A percentile compares a stretch with the other conserved stretches of the same genome.
Conservation (phyloP, 2,329 filamentous ascomycete genomes). For the Daldinia sp. region DNA sequence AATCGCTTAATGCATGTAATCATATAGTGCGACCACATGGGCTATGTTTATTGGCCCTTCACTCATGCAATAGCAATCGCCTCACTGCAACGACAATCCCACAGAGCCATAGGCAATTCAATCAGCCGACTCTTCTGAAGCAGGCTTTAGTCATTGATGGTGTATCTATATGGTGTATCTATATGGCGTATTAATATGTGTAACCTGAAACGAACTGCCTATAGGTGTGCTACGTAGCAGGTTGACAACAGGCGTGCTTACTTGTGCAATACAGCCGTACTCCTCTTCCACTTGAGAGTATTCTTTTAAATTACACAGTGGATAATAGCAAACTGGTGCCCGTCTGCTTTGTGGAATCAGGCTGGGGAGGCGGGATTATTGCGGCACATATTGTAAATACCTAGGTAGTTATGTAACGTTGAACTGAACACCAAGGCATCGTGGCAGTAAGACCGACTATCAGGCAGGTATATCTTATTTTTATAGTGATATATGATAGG, state of each 20-base stretch:
- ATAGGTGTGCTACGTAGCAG: neutral
- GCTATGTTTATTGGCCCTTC: constrained; percentile 18
- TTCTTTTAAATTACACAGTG: neutral
- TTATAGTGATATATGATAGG: neutral
- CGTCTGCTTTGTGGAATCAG: neutral
- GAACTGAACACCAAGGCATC: neutral
- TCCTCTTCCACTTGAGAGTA: neutral
- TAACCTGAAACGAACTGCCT: neutral
- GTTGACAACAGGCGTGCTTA: neutral
- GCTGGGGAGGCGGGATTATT: neutral
- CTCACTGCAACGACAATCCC: constrained; percentile 16
- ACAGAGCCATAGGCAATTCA: constrained; percentile 6
- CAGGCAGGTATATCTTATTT: neutral
- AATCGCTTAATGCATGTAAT: constrained; percentile 15
- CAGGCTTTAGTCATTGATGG: neutral
- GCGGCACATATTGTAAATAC: neutral
- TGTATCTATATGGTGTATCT: neutral
- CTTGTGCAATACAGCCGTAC: neutral
- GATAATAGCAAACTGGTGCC: neutral
- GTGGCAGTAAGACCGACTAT: neutral
- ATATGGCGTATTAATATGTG: constrained; percentile 5
- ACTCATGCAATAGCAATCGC: constrained; percentile 2
- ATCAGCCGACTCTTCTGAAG: constrained; percentile 6
- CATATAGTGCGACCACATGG: constrained; percentile 21
- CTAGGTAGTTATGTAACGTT: neutral